Conservation (phyloP, 305 asterid genomes). For the Fraxinus angustifolia region DNA sequence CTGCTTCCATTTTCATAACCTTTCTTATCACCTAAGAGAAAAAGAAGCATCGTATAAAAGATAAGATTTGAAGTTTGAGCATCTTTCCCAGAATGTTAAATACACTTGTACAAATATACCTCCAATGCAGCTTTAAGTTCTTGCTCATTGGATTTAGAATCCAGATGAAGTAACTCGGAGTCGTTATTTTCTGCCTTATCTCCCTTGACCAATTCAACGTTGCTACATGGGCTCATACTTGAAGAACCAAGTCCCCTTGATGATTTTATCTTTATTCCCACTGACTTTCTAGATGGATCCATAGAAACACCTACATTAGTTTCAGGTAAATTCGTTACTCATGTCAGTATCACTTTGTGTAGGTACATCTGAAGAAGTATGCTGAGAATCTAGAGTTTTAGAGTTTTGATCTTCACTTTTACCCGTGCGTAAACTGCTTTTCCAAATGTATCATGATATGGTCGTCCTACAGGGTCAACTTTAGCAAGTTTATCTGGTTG, state of each 20-base stretch:
- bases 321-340: constrained; percentile 60
- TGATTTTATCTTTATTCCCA: constrained; percentile 65
- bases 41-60: constrained; percentile 14
- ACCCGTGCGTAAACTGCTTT: constrained; percentile 72
- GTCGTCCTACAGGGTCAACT: constrained; percentile 36
- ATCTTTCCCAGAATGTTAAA: constrained; percentile 14
- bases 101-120: constrained; percentile 38
- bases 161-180: constrained; percentile 34
- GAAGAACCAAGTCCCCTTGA: constrained; percentile 71
- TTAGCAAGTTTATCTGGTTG: constrained; percentile 38
- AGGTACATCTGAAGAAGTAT: constrained; percentile 49
- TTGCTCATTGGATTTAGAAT: constrained; percentile 49
- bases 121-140: constrained; percentile 74
- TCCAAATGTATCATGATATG: constrained; percentile 42
- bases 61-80: not conserved
- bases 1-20: constrained; percentile 75
- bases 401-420: constrained; percentile 77
- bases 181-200: constrained; percentile 57
- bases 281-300: constrained; percentile 44
- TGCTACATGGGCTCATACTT: constrained; percentile 77
- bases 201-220: constrained; percentile 51
- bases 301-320: constrained; percentile 42
- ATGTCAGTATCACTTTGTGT: constrained; percentile 68
- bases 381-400: constrained; percentile 58
- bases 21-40: constrained; percentile 63